Conservation (phyloP, 805 yeast genomes). For the Yamadazyma takamatsuzukensis region DNA sequence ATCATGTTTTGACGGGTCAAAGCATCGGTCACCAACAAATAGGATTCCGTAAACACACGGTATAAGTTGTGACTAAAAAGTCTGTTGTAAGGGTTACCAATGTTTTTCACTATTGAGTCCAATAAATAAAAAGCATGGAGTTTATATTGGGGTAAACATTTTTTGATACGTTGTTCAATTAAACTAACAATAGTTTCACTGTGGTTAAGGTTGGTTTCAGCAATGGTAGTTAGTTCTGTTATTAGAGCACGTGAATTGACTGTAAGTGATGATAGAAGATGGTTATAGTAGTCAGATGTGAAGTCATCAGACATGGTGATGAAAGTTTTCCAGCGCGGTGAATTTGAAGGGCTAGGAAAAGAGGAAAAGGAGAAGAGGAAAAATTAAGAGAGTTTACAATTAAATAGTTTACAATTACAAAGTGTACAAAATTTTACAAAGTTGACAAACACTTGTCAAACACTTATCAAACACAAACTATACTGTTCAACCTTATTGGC, state of each 20-base stretch:
- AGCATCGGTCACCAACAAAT: conserved; percentile 36
- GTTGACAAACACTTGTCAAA: too few relatives aligned
- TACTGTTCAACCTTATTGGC: neutral
- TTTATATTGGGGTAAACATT: conserved; percentile 37
- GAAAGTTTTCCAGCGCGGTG: too few relatives aligned
- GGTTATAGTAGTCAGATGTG: conserved; percentile 28
- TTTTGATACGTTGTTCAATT: conserved; percentile 33
- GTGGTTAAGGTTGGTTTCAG: conserved; percentile 29
- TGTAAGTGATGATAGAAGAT: conserved; percentile 30
- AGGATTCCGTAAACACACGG: conserved; percentile 35
- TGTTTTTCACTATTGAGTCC: conserved; percentile 41
- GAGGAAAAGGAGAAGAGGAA: too few relatives aligned
- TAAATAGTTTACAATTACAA: too few relatives aligned
- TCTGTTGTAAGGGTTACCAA: conserved; percentile 42
- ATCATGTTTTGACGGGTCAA: conserved; percentile 37
- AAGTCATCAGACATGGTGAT: too few relatives aligned
- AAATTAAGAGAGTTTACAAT: too few relatives aligned
- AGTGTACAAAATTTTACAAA: too few relatives aligned
- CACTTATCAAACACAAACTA: neutral
- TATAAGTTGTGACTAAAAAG: conserved; percentile 33
- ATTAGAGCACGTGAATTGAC: conserved; percentile 36
- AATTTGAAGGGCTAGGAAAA: too few relatives aligned
- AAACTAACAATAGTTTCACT: conserved; percentile 30
- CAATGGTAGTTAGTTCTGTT: conserved; percentile 35
- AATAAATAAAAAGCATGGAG: conserved; percentile 33